Conservation (phyloP, 2,329 filamentous ascomycete genomes). For the Ceratocystis cacaofunesta region DNA sequence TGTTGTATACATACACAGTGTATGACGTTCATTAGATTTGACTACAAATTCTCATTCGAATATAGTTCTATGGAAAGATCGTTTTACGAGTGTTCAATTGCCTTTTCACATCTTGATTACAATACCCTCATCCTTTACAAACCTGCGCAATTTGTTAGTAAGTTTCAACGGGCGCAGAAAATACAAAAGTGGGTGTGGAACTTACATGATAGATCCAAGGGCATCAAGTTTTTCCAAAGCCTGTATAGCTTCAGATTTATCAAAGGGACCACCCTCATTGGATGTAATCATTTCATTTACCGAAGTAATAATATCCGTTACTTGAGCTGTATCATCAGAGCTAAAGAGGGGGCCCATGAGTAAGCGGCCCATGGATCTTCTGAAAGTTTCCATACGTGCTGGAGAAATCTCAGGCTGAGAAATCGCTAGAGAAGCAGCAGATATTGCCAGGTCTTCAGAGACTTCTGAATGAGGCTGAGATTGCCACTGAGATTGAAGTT, state of each 20-base stretch:
- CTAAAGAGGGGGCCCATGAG: constrained; percentile 66
- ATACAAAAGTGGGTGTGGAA: constrained; percentile 20
- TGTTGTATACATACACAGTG: not conserved
- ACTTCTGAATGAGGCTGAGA: constrained; percentile 21
- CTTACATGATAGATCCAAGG: constrained; percentile 62
- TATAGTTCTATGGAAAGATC: not conserved
- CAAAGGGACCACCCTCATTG: constrained; percentile 45
- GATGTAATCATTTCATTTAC: constrained; percentile 58
- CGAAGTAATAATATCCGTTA: constrained; percentile 58
- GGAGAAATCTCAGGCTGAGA: constrained; percentile 37
- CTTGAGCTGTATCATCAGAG: constrained; percentile 64
- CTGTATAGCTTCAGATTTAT: constrained; percentile 54
- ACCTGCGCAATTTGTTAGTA: constrained; percentile 28
- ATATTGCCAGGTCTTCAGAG: constrained; percentile 28
- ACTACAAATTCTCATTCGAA: not conserved
- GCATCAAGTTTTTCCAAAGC: constrained; percentile 69
- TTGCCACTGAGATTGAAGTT: constrained; percentile 32
- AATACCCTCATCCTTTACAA: constrained; percentile 41
- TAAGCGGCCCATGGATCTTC: constrained; percentile 65
- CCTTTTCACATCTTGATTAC: constrained; percentile 51
- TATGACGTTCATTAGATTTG: not conserved
- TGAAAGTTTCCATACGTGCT: constrained; percentile 58
- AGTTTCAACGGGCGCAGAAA: not conserved
- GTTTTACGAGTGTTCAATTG: not conserved
- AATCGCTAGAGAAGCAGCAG: constrained; percentile 30